A percentile compares a stretch with the other conserved stretches of the same genome.
Evolutionary conservation across 2,329 filamentous ascomycete species (phyloP).

Genomic region (Rhytidhysteron rufulum): DNA sequence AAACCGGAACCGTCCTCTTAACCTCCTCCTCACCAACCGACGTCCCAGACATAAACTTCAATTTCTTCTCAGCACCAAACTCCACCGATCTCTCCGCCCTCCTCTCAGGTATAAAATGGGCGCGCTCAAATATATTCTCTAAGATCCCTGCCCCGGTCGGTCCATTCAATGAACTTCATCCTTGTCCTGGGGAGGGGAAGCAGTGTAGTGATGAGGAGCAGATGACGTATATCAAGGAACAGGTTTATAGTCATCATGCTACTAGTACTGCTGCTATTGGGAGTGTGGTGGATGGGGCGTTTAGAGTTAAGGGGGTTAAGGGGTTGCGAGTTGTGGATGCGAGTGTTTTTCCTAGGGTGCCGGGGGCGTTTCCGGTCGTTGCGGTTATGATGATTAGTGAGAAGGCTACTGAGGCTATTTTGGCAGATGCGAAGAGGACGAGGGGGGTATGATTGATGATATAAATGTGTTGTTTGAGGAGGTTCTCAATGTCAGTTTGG

Average conservation of each 20-base stretch:
- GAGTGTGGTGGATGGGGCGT: slow-evolving; percentile 28
- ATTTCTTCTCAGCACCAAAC: slow-evolving; percentile 33
- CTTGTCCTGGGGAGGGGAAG: slow-evolving; percentile 32
- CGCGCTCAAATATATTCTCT: slow-evolving; percentile 47
- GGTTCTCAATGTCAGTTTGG: too few species aligned
- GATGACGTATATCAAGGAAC: slow-evolving; percentile 19
- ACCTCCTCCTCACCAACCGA: slow-evolving; percentile 58
- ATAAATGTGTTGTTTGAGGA: too few species aligned
- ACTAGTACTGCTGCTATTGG: slow-evolving; percentile 19
- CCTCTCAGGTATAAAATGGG: slow-evolving; percentile 54
- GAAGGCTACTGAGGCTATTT: slow-evolving; percentile 57
- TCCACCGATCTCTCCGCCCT: slow-evolving; percentile 42
- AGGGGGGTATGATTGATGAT: too few species aligned
- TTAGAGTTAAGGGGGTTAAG: slow-evolving; percentile 34
- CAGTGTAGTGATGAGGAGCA: slow-evolving; percentile 35
- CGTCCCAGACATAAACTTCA: slow-evolving; percentile 51
- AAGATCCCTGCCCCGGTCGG: slow-evolving; percentile 13
- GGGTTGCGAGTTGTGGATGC: slow-evolving; percentile 45
- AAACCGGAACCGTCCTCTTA: slow-evolving; percentile 57
- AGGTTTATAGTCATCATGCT: slow-evolving; percentile 6
- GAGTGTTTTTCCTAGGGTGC: slow-evolving; percentile 24
- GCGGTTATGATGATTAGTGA: slow-evolving; percentile 54
- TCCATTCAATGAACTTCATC: slow-evolving; percentile 42
- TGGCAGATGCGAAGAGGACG: slow-evolving; percentile 11
- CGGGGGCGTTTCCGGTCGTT: slow-evolving; percentile 50